Base-by-base conservation (phyloP, 2,329 filamentous ascomycete species). In the Knufia fluminis region DNA sequence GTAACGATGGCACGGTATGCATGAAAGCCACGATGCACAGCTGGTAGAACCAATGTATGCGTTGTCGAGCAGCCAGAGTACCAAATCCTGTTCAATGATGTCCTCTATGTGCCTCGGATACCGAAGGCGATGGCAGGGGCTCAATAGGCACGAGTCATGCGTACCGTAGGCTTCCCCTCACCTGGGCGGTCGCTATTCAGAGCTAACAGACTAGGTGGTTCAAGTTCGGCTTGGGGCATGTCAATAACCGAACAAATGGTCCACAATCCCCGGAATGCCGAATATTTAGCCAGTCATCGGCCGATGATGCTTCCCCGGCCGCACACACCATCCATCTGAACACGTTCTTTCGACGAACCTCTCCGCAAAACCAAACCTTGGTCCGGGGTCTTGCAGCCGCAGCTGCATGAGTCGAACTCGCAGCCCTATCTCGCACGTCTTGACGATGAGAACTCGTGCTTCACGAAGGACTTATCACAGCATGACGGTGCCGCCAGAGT, bases 11-110 rank as follows among this genome's bases (percentile, higher is more conserved):
- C n/a, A 61, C 58, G 14, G 53, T 58, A 9, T 61, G 59, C 26
- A 65, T 66, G 64, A 58, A 55, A 49, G 63, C 58, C 31, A 58
- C 48, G 4, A 60, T 66, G 20, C 59, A 43, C 36, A 51, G 52
- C 43, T 59, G 54, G 54, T 52, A 24, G 28, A n/a, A 17, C 38
- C 3, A 8, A 48, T n/a, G 20, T 19, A 32, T 24, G 33, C 6
- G 12, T 28, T 12, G 12, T 28, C 26, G 12, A 28, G 6, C 6
- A 28, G 26, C 26, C 6, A 28, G 12, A 28, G 26, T 28, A 28
- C 26, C 26, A 12, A 6, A 6, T 6, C 6, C 26, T 28, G 26
- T 12, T 12, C 26, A 12, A 6, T 12, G 6, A 28, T 12, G 26
- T 12, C 6, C 12, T 26, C 19, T 12, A 24, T 26, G 40, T 43